Evolutionary conservation across 139 green algal genomes (phyloP), one percentile per base, ranked within the genome.

Genomic region (Chlorella vulgaris): DNA sequence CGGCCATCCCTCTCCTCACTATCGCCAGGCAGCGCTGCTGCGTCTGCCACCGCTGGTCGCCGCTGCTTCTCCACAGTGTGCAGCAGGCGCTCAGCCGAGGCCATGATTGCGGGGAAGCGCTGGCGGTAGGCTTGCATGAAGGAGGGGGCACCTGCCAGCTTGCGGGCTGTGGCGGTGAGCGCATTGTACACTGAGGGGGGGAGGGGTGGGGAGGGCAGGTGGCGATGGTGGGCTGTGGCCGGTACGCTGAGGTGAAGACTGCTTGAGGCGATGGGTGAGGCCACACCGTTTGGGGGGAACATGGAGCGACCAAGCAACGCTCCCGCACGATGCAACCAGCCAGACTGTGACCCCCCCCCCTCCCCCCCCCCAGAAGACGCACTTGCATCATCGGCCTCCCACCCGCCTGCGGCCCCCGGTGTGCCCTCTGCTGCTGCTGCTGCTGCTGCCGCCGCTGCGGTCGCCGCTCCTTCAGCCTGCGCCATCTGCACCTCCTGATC

Each of bases 401-500:
- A 79, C 31, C 40, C 47, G 4, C 47, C 15, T 10, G 47, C 15
- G 42, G 3, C 42, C 43, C n/a, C n/a, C n/a, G n/a, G n/a, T 33
- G 43, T 47, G 1, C 26, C 68, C 13, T n/a, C 40, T 29, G 4
- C 6, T 19, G 73, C 51, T 33, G 71, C 53, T 50, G 55, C 70
- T 51, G 24, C 21, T 58, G 35, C 7, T n/a, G 42, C 26, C 6
- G 22, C 47, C 70, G 58, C 42, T 35, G 24, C 18, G 2, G 70
- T 31, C 36, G 51, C 51, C 4, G 35, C 73, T 10, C 51, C 53
- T 2, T 35, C 58, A 26, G 73, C 73, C 36, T 79, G 73, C 28
- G 73, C 74, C 74, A 80, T 71, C 58, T 80, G 74, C 74, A 80
- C 58, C 74, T 80, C 74, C 58, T 80, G 74, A 26, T 80, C 74